Percentiles rank a stretch among this genome's conserved stretches.
These are phyloP conservation scores for Astragalus membranaceus DNA, from an alignment of 306 rosid genomes.

Conservation along the genomic window DNA sequence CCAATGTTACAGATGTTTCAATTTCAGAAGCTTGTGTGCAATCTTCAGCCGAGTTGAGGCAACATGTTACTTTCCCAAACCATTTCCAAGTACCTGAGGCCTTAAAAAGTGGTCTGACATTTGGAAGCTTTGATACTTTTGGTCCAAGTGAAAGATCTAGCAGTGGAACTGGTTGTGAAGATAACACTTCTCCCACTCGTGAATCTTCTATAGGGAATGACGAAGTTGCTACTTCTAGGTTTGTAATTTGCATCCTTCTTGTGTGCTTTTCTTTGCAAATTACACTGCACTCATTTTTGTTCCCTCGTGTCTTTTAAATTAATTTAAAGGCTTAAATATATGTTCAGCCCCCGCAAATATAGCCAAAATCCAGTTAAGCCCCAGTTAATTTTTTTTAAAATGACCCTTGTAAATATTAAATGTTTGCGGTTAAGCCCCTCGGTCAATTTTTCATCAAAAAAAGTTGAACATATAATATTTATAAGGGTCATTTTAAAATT, in stretches of 20 bases:
- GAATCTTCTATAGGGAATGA: constrained; percentile 36
- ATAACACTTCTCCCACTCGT: constrained; percentile 17
- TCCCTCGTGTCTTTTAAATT: background rate
- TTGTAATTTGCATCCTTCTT: constrained; percentile 29
- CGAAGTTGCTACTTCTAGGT: constrained; percentile 51
- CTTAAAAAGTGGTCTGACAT: constrained; percentile 62
- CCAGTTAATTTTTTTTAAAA: too few species aligned
- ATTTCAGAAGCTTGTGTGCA: constrained; percentile 32
- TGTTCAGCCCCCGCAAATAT: too few species aligned
- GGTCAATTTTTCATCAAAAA: too few species aligned
- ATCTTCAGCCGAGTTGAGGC: constrained; percentile 34
- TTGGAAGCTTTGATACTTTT: constrained; percentile 65
- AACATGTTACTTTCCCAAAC: constrained; percentile 66
- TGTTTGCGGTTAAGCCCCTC: too few species aligned
- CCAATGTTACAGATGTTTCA: constrained; percentile 35
- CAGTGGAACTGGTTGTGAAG: constrained; percentile 27
- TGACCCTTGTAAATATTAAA: too few species aligned
- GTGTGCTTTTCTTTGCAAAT: background rate
- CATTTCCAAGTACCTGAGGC: constrained; percentile 73
- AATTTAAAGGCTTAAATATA: too few species aligned
- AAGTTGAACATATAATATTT: too few species aligned
- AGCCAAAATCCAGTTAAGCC: too few species aligned
- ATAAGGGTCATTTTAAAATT: too few species aligned
- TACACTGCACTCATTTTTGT: background rate
- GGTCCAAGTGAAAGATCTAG: constrained; percentile 27